A percentile compares a stretch with the other conserved stretches of the same genome.
Evolutionary conservation across 1,139 yeast species (phyloP).

Genomic region (Zhuliangozyma parablackwelliae): DNA sequence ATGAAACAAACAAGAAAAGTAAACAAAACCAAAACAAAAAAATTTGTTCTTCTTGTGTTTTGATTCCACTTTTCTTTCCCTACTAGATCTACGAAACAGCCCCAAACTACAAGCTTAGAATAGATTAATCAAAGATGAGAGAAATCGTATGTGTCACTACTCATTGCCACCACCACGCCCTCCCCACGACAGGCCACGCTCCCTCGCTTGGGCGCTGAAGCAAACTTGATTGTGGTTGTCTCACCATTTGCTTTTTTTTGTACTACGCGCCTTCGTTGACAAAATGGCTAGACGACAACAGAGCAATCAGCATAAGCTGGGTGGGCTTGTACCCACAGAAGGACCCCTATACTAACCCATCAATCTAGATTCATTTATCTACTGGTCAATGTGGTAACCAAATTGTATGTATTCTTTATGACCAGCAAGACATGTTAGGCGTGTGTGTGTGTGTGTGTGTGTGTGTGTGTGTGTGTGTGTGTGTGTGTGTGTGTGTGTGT

Average conservation of each 20-base stretch:
- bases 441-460: neutral
- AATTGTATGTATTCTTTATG: slow-evolving; percentile 51
- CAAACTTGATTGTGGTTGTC: neutral
- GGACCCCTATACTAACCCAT: neutral
- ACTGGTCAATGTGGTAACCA: slow-evolving; percentile 99
- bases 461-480: neutral
- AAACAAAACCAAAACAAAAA: neutral
- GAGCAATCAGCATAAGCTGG: slow-evolving; percentile 3
- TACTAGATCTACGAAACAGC: no score
- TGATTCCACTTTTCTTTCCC: neutral
- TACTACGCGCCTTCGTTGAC: neutral
- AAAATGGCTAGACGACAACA: no score
- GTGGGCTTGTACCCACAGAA: no score
- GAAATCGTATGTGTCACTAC: neutral
- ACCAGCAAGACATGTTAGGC: no score
- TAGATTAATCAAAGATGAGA: neutral
- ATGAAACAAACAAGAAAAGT: neutral
- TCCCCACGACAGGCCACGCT: neutral
- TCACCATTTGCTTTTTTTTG: neutral
- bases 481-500: no score
- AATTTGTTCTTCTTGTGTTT: no score
- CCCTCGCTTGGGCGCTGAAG: neutral
- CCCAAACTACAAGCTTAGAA: no score
- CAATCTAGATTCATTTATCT: slow-evolving; percentile 78
- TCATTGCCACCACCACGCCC: neutral